Conservation (phyloP, 164 flowering plant species). For the Taxillus chinensis region DNA sequence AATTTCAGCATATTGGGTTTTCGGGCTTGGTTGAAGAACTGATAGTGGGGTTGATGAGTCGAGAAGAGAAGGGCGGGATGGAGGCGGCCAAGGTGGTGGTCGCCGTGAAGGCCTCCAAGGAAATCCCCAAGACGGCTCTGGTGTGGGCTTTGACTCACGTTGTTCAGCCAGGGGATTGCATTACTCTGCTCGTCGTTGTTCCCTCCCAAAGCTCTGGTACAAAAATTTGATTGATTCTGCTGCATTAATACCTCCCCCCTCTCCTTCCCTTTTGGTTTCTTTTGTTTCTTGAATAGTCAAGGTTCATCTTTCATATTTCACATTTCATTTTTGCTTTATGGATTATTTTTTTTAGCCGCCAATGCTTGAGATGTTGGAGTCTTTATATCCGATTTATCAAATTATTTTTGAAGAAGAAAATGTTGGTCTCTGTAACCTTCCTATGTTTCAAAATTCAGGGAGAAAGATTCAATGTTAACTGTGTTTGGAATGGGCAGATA, state of each 20-base stretch:
- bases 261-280: not conserved
- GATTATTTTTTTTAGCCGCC: too few species aligned
- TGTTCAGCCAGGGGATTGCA: slow-evolving; percentile 92
- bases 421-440: too few species aligned
- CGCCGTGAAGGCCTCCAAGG: slow-evolving; percentile 90
- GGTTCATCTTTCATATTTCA: too few species aligned
- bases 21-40: too few species aligned
- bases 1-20: too few species aligned
- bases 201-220: slow-evolving; percentile 72
- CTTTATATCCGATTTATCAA: too few species aligned
- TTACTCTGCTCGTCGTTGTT: slow-evolving; percentile 76
- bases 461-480: too few species aligned
- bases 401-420: too few species aligned
- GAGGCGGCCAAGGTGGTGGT: slow-evolving; percentile 63
- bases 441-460: too few species aligned
- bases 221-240: too few species aligned
- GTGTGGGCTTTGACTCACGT: slow-evolving; percentile 97
- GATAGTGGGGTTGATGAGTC: slow-evolving; percentile 20
- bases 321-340: too few species aligned
- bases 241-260: not conserved
- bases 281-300: not conserved
- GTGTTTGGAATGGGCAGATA: not conserved
- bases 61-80: slow-evolving; percentile 25
- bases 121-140: slow-evolving; percentile 77
- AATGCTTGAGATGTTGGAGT: too few species aligned